Percentiles rank a stretch among this genome's conserved stretches.
phyloP scores from a whole-genome alignment of 768 basidiomycete species.

The Podaxis sp. region DNA sequence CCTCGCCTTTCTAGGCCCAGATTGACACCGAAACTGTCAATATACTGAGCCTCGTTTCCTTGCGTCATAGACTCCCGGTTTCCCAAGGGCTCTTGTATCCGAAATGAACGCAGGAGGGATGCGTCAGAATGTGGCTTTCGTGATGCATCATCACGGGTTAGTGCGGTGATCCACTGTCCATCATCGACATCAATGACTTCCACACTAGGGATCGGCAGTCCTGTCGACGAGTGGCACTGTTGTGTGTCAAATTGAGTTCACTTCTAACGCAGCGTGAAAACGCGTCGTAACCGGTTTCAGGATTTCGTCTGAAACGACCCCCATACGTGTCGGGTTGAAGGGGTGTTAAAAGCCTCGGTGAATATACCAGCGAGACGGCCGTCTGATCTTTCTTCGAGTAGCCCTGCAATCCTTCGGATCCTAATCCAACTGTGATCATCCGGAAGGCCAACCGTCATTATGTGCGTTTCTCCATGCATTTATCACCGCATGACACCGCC shows the following conservation, averaged over 20 bases:
- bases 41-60: neutral
- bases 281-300: neutral
- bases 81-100: neutral
- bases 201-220: no score
- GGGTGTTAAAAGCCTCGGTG: neutral
- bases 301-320: neutral
- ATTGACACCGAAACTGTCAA: neutral
- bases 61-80: neutral
- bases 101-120: neutral
- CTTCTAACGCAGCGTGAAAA: neutral
- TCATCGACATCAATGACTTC: neutral
- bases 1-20: neutral
- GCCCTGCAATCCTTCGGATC: neutral
- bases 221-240: no score
- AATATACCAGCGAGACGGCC: neutral
- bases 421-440: neutral
- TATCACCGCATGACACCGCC: neutral
- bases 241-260: no score
- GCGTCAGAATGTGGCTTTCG: neutral
- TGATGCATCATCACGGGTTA: neutral
- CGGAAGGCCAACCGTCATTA: neutral
- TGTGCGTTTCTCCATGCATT: neutral
- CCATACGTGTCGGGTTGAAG: neutral
- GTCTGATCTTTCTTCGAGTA: neutral
- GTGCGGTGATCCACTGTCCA: neutral